Evolutionary conservation across 305 asterid species (phyloP).

Genomic region (Solanum hybrid): DNA sequence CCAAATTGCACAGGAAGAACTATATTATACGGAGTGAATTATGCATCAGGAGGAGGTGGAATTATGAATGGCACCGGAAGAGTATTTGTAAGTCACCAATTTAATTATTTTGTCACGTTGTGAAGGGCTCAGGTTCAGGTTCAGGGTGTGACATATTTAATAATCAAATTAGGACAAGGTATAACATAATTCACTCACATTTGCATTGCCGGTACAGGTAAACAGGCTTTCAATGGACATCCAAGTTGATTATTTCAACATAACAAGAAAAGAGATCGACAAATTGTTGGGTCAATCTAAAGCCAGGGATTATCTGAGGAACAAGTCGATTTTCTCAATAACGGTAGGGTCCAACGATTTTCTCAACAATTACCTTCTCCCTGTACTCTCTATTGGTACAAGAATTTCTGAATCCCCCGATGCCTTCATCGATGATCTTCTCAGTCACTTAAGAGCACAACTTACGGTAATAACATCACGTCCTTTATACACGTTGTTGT

Average conservation of each 20-base stretch:
- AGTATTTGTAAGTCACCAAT: constrained; percentile 51
- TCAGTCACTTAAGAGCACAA: constrained; percentile 60
- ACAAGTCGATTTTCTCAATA: constrained; percentile 68
- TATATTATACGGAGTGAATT: constrained; percentile 62
- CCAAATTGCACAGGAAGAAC: constrained; percentile 73
- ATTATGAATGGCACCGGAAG: constrained; percentile 85
- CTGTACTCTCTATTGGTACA: constrained; percentile 65
- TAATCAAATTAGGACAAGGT: too few species aligned
- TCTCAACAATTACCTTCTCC: constrained; percentile 82
- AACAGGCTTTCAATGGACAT: constrained; percentile 88
- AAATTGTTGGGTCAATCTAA: constrained; percentile 50
- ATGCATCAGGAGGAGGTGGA: constrained; percentile 95
- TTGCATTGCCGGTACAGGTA: constrained; percentile 32
- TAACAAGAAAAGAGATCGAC: constrained; percentile 63
- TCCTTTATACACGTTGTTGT: not conserved
- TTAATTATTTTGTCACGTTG: not conserved
- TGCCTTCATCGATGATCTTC: constrained; percentile 53
- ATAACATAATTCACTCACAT: not conserved
- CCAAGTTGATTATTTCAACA: constrained; percentile 85
- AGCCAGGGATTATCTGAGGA: constrained; percentile 49
- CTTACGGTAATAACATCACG: constrained; percentile 41
- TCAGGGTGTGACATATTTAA: not conserved
- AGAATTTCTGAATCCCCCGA: constrained; percentile 59
- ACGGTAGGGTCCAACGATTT: constrained; percentile 86
- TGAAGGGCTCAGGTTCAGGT: not conserved